phyloP scores from a whole-genome alignment of 495 filamentous ascomycete genomes.

The Xylaria palmicola region DNA sequence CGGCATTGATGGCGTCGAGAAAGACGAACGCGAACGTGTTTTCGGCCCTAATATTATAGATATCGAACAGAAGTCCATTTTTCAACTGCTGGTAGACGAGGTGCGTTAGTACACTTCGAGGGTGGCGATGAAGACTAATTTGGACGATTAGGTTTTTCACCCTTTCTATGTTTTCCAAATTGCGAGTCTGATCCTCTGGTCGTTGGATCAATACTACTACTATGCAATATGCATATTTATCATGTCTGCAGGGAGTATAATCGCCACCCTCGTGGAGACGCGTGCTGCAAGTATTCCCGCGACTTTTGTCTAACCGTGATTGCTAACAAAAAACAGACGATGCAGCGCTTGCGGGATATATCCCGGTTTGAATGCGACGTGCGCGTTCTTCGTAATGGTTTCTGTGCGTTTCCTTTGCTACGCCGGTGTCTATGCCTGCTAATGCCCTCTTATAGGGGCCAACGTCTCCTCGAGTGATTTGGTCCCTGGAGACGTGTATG shows the following conservation, averaged over 20 bases:
- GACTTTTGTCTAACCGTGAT: constrained; percentile 3
- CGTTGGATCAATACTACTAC: constrained; percentile 93
- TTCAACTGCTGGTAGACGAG: constrained; percentile 86
- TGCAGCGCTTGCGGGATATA: constrained; percentile 86
- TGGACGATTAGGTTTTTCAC: constrained; percentile 71
- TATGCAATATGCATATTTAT: constrained; percentile 95
- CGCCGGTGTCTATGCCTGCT: constrained; percentile 28
- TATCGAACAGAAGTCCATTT: constrained; percentile 80
- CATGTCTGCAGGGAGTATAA: constrained; percentile 91
- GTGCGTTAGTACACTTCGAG: constrained; percentile 44
- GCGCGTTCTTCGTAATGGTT: constrained; percentile 87
- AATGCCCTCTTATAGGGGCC: constrained; percentile 60
- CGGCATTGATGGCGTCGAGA: constrained; percentile 90
- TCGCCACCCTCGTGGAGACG: constrained; percentile 85
- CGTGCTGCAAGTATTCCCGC: constrained; percentile 58
- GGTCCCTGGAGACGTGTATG: constrained; percentile 95
- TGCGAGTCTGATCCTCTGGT: constrained; percentile 92
- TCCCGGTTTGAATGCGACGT: constrained; percentile 94
- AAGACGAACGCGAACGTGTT: constrained; percentile 75
- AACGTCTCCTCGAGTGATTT: constrained; percentile 82
- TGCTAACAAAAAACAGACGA: constrained; percentile 59
- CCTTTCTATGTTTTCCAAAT: constrained; percentile 99
- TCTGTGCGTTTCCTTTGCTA: constrained; percentile 61
- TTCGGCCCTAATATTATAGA: constrained; percentile 90
- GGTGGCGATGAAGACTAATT: constrained; percentile 13